phyloP scores from a whole-genome alignment of 176 grass and related monocot genomes.

The Panicum miliaceum region DNA sequence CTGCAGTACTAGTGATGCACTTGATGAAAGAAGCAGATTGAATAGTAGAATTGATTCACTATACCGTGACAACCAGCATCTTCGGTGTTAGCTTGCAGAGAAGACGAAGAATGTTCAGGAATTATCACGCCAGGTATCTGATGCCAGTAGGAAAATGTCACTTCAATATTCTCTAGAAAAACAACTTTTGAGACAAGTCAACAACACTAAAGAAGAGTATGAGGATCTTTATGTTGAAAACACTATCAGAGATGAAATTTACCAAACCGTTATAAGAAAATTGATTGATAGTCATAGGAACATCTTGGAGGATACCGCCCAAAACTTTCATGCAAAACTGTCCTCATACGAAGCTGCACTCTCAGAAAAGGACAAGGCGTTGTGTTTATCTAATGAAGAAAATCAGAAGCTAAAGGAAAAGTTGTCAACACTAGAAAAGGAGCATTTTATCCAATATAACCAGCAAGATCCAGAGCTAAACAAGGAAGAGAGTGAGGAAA shows the following conservation, averaged over 20 bases:
- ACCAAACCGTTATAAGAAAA: constrained; percentile 58
- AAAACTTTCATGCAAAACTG: constrained; percentile 50
- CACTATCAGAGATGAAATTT: constrained; percentile 77
- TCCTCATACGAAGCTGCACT: constrained; percentile 58
- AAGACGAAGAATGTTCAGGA: constrained; percentile 74
- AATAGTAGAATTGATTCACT: constrained; percentile 69
- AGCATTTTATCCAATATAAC: constrained; percentile 26
- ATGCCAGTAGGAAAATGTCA: constrained; percentile 61
- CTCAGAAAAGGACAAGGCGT: constrained; percentile 62
- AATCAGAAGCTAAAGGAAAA: constrained; percentile 74
- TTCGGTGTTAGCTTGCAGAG: constrained; percentile 65
- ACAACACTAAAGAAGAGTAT: constrained; percentile 50
- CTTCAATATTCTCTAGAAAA: constrained; percentile 50
- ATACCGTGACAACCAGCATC: constrained; percentile 69
- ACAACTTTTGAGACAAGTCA: constrained; percentile 56
- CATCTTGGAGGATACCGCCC: constrained; percentile 45
- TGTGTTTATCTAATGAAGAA: constrained; percentile 65
- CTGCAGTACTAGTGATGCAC: constrained; percentile 34
- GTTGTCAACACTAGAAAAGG: constrained; percentile 47
- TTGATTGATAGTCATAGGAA: constrained; percentile 52
- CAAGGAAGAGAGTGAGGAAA: constrained; percentile 54
- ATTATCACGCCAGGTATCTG: constrained; percentile 62
- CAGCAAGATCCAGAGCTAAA: constrained; percentile 44
- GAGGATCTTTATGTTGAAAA: constrained; percentile 69
- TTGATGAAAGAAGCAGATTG: constrained; percentile 69